Evolutionary conservation across 2,329 filamentous ascomycete genomes (phyloP).

Genomic region (Pseudocercospora cruenta): DNA sequence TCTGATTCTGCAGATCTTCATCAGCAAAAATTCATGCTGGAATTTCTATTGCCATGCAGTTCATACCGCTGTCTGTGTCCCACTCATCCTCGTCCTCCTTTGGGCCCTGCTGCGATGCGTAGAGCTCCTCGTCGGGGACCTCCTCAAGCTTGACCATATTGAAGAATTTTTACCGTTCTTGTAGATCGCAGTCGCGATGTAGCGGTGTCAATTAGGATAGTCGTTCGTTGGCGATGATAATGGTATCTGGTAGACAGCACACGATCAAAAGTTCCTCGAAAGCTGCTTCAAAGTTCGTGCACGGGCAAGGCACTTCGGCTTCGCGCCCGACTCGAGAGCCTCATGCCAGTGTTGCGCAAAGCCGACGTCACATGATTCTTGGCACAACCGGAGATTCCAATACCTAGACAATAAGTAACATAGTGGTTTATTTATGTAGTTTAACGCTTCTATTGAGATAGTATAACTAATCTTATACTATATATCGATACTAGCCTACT

Average conservation of each 20-base stretch:
- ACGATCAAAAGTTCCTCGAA: neutral
- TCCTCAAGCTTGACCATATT: slow-evolving; percentile 96
- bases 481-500: no score
- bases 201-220: neutral
- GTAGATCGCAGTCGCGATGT: neutral
- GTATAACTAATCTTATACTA: no score
- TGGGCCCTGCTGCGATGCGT: slow-evolving; percentile 68
- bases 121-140: slow-evolving; percentile 95
- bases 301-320: neutral
- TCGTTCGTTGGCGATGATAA: neutral
- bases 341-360: no score
- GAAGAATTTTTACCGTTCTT: slow-evolving; percentile 24
- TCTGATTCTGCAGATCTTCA: slow-evolving; percentile 65
- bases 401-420: no score
- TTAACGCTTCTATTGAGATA: no score
- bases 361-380: no score
- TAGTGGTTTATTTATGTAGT: no score
- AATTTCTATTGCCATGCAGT: neutral
- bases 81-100: slow-evolving; percentile 74
- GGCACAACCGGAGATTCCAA: no score
- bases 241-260: neutral
- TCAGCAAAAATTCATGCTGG: slow-evolving; percentile 12
- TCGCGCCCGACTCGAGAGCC: neutral
- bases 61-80: slow-evolving; percentile 87
- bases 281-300: neutral